Evolutionary conservation across 768 basidiomycete species (phyloP), one percentile per base, ranked within the genome.

Genomic region (Lactarius hatsudake): DNA sequence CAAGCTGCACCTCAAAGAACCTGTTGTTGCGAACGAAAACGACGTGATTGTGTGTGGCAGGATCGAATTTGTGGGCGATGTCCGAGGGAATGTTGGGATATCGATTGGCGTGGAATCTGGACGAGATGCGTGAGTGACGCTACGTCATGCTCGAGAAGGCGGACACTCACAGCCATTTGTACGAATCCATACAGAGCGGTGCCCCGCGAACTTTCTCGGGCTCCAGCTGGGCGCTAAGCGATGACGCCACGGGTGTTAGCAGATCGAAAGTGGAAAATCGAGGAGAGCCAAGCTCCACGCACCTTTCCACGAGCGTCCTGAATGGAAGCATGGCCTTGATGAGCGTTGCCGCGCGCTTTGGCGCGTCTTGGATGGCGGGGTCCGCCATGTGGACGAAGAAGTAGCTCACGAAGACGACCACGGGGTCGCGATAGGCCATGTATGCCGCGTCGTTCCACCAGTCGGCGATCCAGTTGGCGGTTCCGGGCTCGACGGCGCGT

Each of bases 381-480:
- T 94, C 91, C 65, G 89, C 84, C 55, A 87, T 75, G 76, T 98
- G 96, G 8, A 95, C 85, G 76, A 93, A 99, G 80, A 90, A 98
- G 81, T 99, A 99, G 83, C 89, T 94, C 73, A 96, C 94, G 71
- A 87, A 90, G 18, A 96, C 90, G 34, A 96, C 89, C 61, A 97
- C 92, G 1, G 95, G 88, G 72, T 96, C 96, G 57, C 93, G 84
- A 74, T 92, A 93, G 7, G 80, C 88, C 89, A 93, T 88, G 75
- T 91, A 93, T 18, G 96, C 96, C 5, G 77, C 85, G 42, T 97
- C 93, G 78, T 98, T 96, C 96, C 96, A 99, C 97, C 97, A 99
- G 61, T 96, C 94, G 59, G 85, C 84, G 20, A 99, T 82, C 97
- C 97, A 99, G 80, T 84, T 95, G 72, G 79, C 81, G 60, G 79